phyloP scores from a whole-genome alignment of 1,139 yeast species.

The Entelexis paramagnoliae region DNA sequence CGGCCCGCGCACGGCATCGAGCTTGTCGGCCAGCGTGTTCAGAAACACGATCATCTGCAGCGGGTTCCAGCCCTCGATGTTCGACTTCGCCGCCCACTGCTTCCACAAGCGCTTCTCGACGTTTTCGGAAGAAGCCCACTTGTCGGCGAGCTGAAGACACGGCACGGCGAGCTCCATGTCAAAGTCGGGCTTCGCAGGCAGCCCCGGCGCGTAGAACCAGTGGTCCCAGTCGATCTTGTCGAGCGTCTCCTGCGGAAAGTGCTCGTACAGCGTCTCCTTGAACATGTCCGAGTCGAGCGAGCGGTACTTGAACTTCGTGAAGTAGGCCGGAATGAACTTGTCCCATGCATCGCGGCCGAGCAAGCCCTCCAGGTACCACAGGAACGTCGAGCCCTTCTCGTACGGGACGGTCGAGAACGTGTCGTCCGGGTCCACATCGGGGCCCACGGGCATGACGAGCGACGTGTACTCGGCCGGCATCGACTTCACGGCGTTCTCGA shows the following conservation, averaged over 20 bases:
- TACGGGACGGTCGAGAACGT: slow-evolving; percentile 82
- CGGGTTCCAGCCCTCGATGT: slow-evolving; percentile 50
- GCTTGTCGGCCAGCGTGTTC: slow-evolving; percentile 33
- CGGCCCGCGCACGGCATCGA: background rate
- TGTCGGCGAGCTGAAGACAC: slow-evolving; percentile 54
- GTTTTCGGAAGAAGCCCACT: slow-evolving; percentile 43
- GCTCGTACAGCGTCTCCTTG: slow-evolving; percentile 61
- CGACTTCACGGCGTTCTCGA: slow-evolving; percentile 52
- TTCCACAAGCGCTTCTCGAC: slow-evolving; percentile 9
- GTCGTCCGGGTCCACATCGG: slow-evolving; percentile 70
- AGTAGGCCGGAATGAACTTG: slow-evolving; percentile 70
- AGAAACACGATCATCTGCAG: slow-evolving; percentile 72
- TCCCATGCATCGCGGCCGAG: slow-evolving; percentile 57
- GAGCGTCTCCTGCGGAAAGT: slow-evolving; percentile 35
- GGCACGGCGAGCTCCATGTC: slow-evolving; percentile 69
- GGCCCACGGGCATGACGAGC: slow-evolving; percentile 56
- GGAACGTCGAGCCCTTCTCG: slow-evolving; percentile 77
- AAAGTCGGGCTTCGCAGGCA: slow-evolving; percentile 78
- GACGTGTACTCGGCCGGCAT: slow-evolving; percentile 54
- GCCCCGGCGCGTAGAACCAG: slow-evolving; percentile 73
- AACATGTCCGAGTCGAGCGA: slow-evolving; percentile 78
- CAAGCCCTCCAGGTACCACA: slow-evolving; percentile 58
- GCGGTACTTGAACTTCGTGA: slow-evolving; percentile 52
- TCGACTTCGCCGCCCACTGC: slow-evolving; percentile 30
- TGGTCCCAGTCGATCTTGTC: slow-evolving; percentile 72